These are phyloP conservation scores for Blastomyces silverae DNA, from an alignment of 2,329 filamentous ascomycete genomes.

Conservation along the genomic window DNA sequence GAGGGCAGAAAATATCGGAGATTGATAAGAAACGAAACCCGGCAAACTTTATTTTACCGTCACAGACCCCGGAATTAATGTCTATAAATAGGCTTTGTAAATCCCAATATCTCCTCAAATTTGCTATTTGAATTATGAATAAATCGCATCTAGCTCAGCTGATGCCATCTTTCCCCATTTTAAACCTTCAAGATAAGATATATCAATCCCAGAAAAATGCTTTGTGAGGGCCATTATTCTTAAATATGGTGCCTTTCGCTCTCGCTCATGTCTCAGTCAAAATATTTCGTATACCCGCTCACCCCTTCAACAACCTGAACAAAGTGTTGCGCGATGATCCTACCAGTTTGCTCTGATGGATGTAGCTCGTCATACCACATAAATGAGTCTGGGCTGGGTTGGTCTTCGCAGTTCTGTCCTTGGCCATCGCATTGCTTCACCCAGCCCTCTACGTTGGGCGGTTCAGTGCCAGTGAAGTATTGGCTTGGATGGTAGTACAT, in stretches of 20 bases:
- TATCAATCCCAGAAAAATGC: neutral
- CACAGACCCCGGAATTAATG: neutral
- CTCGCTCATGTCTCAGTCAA: neutral
- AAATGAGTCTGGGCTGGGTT: conserved; percentile 51
- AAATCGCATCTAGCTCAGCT: neutral
- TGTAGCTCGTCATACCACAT: conserved; percentile 71
- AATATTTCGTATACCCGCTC: conserved; percentile 29
- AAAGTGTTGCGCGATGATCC: conserved; percentile 53
- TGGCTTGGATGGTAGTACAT: conserved; percentile 54
- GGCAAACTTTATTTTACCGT: neutral
- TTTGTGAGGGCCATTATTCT: neutral
- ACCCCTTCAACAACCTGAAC: conserved; percentile 48
- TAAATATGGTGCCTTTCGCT: neutral
- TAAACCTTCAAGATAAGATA: neutral
- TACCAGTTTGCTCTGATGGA: conserved; percentile 58
- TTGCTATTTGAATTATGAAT: neutral
- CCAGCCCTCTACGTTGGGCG: conserved; percentile 55
- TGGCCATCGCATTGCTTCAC: conserved; percentile 49
- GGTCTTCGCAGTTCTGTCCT: conserved; percentile 38
- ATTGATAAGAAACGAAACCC: neutral
- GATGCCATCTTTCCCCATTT: neutral
- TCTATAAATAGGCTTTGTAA: neutral
- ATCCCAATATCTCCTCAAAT: neutral
- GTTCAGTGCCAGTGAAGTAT: conserved; percentile 57
- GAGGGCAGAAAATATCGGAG: neutral